Conservation (phyloP, 2,329 filamentous ascomycete genomes). For the Graphilbum sp. region DNA sequence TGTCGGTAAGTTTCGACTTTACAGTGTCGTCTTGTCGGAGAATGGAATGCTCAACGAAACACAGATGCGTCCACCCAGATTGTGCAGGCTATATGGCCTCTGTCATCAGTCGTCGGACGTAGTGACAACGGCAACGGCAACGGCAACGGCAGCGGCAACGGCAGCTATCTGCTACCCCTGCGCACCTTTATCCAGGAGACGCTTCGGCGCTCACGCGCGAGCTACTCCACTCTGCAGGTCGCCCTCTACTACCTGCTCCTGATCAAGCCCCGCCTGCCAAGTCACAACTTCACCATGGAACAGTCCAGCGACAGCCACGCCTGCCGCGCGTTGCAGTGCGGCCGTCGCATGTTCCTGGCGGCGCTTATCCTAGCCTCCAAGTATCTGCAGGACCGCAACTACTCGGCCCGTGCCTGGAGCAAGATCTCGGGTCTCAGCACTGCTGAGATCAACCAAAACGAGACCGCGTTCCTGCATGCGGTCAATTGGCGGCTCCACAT, state of each 20-base stretch:
- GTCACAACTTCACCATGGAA: slow-evolving; percentile 72
- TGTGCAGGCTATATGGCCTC: slow-evolving; percentile 92
- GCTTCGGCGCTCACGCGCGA: slow-evolving; percentile 81
- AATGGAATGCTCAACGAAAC: too few relatives aligned
- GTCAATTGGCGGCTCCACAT: slow-evolving; percentile 95
- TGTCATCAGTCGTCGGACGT: slow-evolving; percentile 65
- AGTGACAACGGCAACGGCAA: slow-evolving; percentile 51
- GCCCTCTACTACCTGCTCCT: slow-evolving; percentile 91
- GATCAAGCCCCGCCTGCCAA: slow-evolving; percentile 79
- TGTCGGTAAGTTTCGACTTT: slow-evolving; percentile 73
- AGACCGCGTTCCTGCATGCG: slow-evolving; percentile 76
- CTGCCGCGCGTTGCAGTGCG: slow-evolving; percentile 76
- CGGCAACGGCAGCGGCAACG: slow-evolving; percentile 3
- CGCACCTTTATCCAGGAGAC: slow-evolving; percentile 96
- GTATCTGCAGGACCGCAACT: slow-evolving; percentile 95
- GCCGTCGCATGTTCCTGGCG: slow-evolving; percentile 91
- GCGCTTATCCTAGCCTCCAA: slow-evolving; percentile 93
- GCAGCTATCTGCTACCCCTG: slow-evolving; percentile 55
- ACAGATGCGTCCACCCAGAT: slow-evolving; percentile 94
- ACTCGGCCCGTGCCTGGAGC: slow-evolving; percentile 93
- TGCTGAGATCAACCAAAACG: slow-evolving; percentile 90
- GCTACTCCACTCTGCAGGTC: slow-evolving; percentile 94
- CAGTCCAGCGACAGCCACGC: slow-evolving; percentile 57
- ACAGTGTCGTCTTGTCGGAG: background rate
- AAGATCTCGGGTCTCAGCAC: slow-evolving; percentile 96